phyloP scores from a whole-genome alignment of 768 basidiomycete genomes.

The Leccinum pellstonianum region DNA sequence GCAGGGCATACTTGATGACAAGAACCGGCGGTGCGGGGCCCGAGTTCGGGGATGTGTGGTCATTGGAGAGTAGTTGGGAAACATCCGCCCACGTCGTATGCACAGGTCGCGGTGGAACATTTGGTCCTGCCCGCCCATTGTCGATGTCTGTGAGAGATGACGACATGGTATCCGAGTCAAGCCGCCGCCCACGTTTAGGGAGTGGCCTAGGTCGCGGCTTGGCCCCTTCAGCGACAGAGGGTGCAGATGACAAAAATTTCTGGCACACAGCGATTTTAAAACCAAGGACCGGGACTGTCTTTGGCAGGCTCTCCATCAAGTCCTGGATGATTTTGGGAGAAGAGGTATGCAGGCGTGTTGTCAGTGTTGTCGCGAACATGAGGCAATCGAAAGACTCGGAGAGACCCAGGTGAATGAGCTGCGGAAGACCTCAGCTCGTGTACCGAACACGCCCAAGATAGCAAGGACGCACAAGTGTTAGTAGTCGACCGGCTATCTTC shows the following conservation, averaged over 20 bases:
- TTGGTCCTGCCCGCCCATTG: constrained; percentile 19
- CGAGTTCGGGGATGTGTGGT: constrained; percentile 7
- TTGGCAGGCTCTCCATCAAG: constrained; percentile 39
- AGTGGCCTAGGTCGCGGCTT: constrained; percentile 37
- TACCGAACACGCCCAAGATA: not conserved
- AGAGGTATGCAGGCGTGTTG: constrained; percentile 35
- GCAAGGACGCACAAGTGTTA: constrained; percentile 29
- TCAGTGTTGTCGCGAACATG: constrained; percentile 37
- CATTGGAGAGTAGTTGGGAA: constrained; percentile 24
- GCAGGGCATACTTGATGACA: constrained; percentile 39
- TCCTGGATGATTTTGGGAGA: constrained; percentile 29
- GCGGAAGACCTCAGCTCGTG: constrained; percentile 2
- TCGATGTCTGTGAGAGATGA: constrained; percentile 11
- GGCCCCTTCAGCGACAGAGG: constrained; percentile 11
- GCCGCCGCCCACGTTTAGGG: constrained; percentile 22
- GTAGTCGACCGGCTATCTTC: constrained; percentile 35
- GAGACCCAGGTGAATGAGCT: constrained; percentile 44
- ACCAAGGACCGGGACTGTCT: constrained; percentile 34
- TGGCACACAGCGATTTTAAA: constrained; percentile 48
- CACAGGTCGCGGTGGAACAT: constrained; percentile 26
- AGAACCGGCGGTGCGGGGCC: constrained; percentile 10
- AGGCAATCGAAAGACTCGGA: constrained; percentile 38
- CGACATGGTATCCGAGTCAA: constrained; percentile 5
- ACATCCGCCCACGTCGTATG: constrained; percentile 28
- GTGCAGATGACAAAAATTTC: constrained; percentile 34